Evolutionary conservation across 768 basidiomycete genomes (phyloP), one percentile per base, ranked within the genome.

Genomic region (Chiua virens): DNA sequence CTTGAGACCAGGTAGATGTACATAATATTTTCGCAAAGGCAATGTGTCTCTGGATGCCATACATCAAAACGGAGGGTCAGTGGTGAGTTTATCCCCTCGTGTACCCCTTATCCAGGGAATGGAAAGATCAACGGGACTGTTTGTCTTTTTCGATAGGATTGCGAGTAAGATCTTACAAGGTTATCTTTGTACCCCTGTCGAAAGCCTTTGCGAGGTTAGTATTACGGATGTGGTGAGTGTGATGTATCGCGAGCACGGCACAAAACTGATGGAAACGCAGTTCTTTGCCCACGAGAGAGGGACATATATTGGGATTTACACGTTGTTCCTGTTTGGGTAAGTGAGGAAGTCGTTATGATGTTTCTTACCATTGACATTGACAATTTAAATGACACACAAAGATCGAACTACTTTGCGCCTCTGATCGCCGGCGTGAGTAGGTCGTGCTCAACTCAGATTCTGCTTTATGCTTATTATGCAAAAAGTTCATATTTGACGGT

Each of bases 281-380:
- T 59, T 59, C 30, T 58, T 59, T 37, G 58, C 58, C n/a, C 58
- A 59, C 30, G 58, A 59, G 9, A 46, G 58, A 47, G 57, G 58
- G 20, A 58, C 58, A 4, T 58, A 59, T 21, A 58, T 59, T 27
- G 58, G 58, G 15, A 36, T 59, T 4, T 59, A 59, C 35, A 59
- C 58, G 3, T 43, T 59, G 21, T 59, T 59, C 45, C 22, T 59
- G 15, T 59, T 59, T 38, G 58, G 58, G 58, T 55, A 0, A 25
- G 57, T 58, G 37, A 36, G 22, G 15, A 20, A 39, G 21, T 9
- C 6, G 23, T 17, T n/a, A 8, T 8, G 8, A 3, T 2, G 7
- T 47, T 7, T 21, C 15, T 20, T 22, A 11, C 6, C 17, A 15
- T 42, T 58, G 21, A 58, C 18, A n/a, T n/a, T n/a, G n/a, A n/a